Percentiles rank a stretch among this genome's conserved stretches.
Evolutionary conservation across 768 basidiomycete species (phyloP).

Genomic region (Leccinum disarticulatum): DNA sequence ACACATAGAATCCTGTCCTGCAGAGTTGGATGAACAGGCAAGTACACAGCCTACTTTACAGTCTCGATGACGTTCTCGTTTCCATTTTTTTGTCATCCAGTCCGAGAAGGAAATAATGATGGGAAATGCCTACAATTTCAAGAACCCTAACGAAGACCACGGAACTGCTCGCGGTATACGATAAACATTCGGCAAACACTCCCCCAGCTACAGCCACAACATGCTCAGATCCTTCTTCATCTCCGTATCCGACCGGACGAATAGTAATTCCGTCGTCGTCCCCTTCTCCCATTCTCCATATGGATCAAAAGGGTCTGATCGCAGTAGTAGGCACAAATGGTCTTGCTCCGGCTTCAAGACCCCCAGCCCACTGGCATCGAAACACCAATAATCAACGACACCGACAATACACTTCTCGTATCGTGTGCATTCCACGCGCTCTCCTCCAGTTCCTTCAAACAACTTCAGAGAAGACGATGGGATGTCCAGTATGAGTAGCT

Average conservation of each 20-base stretch:
- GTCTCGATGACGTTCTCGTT: background rate
- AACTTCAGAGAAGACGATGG: constrained; percentile 18
- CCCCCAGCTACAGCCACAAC: constrained; percentile 24
- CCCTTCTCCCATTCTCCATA: constrained; percentile 28
- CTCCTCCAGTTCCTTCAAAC: constrained; percentile 15
- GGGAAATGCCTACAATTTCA: background rate
- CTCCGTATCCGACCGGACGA: constrained; percentile 20
- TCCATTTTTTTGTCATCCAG: background rate
- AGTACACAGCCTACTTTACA: background rate
- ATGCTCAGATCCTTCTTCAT: constrained; percentile 13
- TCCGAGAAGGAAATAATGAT: background rate
- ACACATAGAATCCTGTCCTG: background rate
- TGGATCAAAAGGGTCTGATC: constrained; percentile 31
- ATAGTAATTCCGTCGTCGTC: constrained; percentile 28
- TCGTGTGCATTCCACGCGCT: constrained; percentile 12
- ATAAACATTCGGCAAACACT: no score
- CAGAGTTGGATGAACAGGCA: background rate
- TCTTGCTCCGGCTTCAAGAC: constrained; percentile 24
- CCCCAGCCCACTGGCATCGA: constrained; percentile 28
- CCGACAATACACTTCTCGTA: constrained; percentile 26
- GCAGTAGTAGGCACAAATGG: constrained; percentile 30
- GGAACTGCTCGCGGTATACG: background rate
- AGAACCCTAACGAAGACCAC: background rate
- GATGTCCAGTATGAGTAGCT: constrained; percentile 23
- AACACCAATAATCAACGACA: constrained; percentile 34